phyloP scores from a whole-genome alignment of 164 flowering plant species.

The Warburgia ugandensis region DNA sequence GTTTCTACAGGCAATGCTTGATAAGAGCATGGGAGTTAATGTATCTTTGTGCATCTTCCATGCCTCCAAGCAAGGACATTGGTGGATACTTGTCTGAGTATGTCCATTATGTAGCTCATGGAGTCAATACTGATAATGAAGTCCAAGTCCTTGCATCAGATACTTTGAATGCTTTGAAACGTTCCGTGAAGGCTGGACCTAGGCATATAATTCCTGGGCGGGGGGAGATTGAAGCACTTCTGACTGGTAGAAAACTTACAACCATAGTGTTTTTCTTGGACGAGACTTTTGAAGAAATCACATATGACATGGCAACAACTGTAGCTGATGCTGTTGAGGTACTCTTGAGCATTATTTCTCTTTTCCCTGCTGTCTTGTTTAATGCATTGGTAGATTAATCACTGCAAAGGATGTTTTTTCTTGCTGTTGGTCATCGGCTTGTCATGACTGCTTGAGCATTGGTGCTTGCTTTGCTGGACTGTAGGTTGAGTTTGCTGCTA shows the following conservation, averaged over 20 bases:
- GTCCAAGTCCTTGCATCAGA: conserved; percentile 68
- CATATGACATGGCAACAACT: conserved; percentile 95
- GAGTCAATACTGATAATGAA: conserved; percentile 49
- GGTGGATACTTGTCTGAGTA: conserved; percentile 86
- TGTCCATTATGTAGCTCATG: conserved; percentile 79
- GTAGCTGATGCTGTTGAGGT: conserved; percentile 98
- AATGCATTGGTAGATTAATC: no score
- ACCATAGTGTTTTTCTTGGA: conserved; percentile 98
- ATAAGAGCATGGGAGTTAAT: conserved; percentile 93
- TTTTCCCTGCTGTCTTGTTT: background rate
- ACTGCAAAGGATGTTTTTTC: no score
- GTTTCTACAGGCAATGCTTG: conserved; percentile 55
- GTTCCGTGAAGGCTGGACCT: conserved; percentile 92
- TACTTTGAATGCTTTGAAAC: conserved; percentile 81
- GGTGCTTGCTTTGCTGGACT: no score
- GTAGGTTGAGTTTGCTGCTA: no score
- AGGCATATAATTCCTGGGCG: conserved; percentile 83
- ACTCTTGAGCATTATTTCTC: conserved; percentile 6
- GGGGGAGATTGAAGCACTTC: conserved; percentile 94
- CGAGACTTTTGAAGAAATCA: conserved; percentile 98
- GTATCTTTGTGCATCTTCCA: conserved; percentile 90
- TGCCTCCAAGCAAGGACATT: conserved; percentile 99
- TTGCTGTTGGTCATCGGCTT: no score
- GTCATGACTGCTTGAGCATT: no score
- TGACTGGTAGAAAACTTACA: conserved; percentile 79